phyloP scores from a whole-genome alignment of 441 rosid genomes.

The Omphalea diandra region DNA sequence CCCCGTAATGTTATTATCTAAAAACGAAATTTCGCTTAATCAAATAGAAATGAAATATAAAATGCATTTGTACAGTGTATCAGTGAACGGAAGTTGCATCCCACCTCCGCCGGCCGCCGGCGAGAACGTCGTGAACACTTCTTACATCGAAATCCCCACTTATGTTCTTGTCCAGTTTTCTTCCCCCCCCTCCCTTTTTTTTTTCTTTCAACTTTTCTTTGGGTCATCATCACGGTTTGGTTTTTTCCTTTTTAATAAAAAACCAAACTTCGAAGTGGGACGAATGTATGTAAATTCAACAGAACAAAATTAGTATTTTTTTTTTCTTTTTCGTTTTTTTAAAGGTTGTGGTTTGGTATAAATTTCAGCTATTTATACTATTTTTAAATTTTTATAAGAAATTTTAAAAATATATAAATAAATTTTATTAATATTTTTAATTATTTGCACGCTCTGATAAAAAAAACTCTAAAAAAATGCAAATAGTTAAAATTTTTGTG shows the following conservation, averaged over 20 bases:
- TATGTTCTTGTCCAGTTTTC: no score
- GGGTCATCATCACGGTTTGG: slow-evolving; percentile 23
- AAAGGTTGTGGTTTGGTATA: not conserved
- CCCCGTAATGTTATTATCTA: not conserved
- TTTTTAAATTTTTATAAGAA: no score
- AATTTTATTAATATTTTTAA: no score
- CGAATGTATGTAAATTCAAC: slow-evolving; percentile 17
- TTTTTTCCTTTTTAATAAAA: slow-evolving; percentile 55
- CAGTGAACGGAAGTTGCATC: not conserved
- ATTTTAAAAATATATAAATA: no score
- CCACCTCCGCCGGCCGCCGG: not conserved
- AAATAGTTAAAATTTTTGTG: no score
- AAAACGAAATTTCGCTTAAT: not conserved
- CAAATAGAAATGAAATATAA: not conserved
- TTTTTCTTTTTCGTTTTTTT: not conserved
- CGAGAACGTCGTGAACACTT: not conserved
- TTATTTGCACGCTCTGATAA: no score
- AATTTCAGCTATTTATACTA: no score
- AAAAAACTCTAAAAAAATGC: no score
- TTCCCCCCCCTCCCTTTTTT: not conserved
- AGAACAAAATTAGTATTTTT: not conserved
- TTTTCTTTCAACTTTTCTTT: not conserved
- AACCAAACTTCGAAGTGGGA: slow-evolving; percentile 32
- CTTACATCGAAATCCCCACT: not conserved
- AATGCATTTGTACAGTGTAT: not conserved